A percentile compares a stretch with the other conserved stretches of the same genome.
Evolutionary conservation across 805 yeast species (phyloP).

Genomic region (Saccharomycodes ludwigii): DNA sequence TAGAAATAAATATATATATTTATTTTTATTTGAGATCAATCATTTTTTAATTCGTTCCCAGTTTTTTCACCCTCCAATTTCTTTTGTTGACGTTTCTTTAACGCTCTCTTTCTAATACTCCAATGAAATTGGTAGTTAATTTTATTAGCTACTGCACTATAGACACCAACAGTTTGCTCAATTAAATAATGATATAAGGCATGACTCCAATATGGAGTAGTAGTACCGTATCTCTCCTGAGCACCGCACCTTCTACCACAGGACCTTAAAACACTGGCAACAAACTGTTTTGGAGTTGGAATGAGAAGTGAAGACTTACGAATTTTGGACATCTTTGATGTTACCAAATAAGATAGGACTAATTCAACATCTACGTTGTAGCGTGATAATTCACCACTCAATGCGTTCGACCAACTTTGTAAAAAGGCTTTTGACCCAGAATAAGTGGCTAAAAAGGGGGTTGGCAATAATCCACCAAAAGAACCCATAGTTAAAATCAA

Average conservation of each 20-base stretch:
- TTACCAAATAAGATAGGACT: conserved; percentile 76
- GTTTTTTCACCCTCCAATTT: conserved; percentile 24
- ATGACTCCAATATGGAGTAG: conserved; percentile 89
- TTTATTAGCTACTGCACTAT: conserved; percentile 52
- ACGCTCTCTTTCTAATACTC: conserved; percentile 69
- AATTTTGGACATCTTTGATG: conserved; percentile 92
- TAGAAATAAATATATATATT: no score
- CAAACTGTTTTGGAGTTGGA: conserved; percentile 77
- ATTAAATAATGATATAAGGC: conserved; percentile 82
- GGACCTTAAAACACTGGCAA: conserved; percentile 49
- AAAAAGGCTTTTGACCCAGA: conserved; percentile 94
- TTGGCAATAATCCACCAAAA: conserved; percentile 87
- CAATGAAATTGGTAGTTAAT: conserved; percentile 69
- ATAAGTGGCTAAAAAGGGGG: conserved; percentile 85
- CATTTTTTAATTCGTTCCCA: conserved; percentile 7
- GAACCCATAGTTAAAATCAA: conserved; percentile 92
- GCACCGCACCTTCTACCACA: conserved; percentile 87
- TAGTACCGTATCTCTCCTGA: conserved; percentile 75
- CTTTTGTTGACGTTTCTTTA: conserved; percentile 67
- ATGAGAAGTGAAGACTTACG: conserved; percentile 60
- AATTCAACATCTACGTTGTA: conserved; percentile 75
- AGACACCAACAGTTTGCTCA: conserved; percentile 73
- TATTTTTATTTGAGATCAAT: not conserved
- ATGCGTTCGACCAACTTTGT: conserved; percentile 83
- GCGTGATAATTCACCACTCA: conserved; percentile 70